These are phyloP conservation scores for Populus euphratica DNA, from an alignment of 345 rosid species.

Conservation along the genomic window DNA sequence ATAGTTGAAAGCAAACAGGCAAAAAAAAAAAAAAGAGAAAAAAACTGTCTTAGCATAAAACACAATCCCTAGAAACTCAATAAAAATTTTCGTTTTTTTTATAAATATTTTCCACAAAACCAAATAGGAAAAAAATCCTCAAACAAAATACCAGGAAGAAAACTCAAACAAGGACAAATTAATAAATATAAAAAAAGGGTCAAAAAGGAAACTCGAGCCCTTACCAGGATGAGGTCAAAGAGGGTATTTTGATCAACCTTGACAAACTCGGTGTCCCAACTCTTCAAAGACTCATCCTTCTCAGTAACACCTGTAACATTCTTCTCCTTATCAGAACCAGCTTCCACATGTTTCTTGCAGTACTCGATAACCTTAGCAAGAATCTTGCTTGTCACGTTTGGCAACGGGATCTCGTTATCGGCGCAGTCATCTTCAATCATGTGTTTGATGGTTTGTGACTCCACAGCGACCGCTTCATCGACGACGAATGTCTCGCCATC, in stretches of 20 bases:
- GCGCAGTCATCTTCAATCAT: constrained; percentile 68
- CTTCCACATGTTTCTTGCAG: constrained; percentile 67
- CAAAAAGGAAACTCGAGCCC: not conserved
- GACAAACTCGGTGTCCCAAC: constrained; percentile 60
- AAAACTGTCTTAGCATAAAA: not conserved
- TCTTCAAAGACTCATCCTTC: constrained; percentile 35
- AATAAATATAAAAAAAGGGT: not conserved
- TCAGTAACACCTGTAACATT: constrained; percentile 16
- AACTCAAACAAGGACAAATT: not conserved
- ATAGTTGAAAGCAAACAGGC: not conserved
- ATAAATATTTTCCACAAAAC: not conserved
- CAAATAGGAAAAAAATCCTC: not conserved
- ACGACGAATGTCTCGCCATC: constrained; percentile 69
- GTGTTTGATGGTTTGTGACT: constrained; percentile 61
- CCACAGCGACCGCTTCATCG: constrained; percentile 57
- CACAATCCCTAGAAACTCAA: not conserved
- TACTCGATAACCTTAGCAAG: constrained; percentile 76
- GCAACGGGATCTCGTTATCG: constrained; percentile 56
- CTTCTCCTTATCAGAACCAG: constrained; percentile 22
- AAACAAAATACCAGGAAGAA: not conserved
- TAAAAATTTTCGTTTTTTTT: not conserved
- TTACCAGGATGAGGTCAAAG: constrained; percentile 46
- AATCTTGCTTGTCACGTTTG: constrained; percentile 70
- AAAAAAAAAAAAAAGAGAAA: not conserved
- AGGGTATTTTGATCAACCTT: constrained; percentile 49